Evolutionary conservation across 75 land plant species (phyloP).

Genomic region (Picea sitchensis): DNA sequence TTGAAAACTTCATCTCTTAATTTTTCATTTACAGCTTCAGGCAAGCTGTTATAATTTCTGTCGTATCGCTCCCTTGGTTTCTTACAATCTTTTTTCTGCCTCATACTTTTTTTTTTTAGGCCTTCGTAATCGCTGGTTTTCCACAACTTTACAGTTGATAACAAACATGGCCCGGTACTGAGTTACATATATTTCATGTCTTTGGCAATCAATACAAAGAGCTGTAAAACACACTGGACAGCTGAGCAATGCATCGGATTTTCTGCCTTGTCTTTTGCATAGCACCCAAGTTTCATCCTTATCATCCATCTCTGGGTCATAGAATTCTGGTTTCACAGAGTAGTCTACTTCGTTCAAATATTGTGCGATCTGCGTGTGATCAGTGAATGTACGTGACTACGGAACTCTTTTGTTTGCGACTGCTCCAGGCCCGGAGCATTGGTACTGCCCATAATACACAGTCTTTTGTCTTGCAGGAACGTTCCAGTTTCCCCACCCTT

Average conservation of each 20-base stretch:
- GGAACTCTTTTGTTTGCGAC: too few species aligned
- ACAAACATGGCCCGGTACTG: conserved; percentile 97
- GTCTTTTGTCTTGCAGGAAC: too few species aligned
- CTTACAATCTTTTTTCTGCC: not conserved
- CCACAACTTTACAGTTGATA: conserved; percentile 63
- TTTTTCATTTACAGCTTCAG: conserved; percentile 3
- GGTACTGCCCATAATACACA: too few species aligned
- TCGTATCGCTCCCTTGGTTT: conserved; percentile 26
- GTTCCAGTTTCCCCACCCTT: too few species aligned
- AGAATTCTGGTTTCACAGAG: conserved; percentile 58
- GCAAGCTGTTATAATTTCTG: not conserved
- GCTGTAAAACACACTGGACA: conserved; percentile 94
- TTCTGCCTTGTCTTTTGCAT: conserved; percentile 57
- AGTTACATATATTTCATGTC: conserved; percentile 82
- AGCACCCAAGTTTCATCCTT: conserved; percentile 71
- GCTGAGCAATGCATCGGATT: conserved; percentile 85
- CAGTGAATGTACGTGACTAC: too few species aligned
- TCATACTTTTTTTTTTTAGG: conserved; percentile 18
- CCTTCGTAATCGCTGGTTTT: conserved; percentile 21
- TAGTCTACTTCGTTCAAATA: conserved; percentile 46
- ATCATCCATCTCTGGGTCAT: conserved; percentile 61
- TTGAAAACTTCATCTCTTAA: conserved; percentile 29
- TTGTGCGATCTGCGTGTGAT: too few species aligned
- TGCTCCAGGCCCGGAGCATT: too few species aligned
- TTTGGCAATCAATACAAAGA: conserved; percentile 87